Base-by-base conservation (phyloP, 2,329 filamentous ascomycete genomes). In the Leptographium flavum region DNA sequence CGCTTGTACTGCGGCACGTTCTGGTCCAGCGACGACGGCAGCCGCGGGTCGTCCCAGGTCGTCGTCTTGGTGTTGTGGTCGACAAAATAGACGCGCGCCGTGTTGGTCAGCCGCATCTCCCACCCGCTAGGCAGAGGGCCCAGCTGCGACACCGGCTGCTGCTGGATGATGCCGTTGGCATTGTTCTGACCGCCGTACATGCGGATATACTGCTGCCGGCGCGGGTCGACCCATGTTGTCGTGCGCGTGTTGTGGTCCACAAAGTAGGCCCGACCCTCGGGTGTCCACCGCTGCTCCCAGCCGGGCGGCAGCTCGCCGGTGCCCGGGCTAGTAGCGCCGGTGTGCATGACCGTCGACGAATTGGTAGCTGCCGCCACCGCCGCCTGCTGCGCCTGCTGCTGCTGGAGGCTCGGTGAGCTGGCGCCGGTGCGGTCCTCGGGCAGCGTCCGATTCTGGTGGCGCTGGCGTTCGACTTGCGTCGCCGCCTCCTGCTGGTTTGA, bases 41-140 rank as follows among this genome's bases (percentile, higher is more conserved):
- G 69, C 58, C 92, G 79, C 31, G 92, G 92, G 58, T 98, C 92
- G 59, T 98, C 92, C 92, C 92, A 98, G 1, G 92, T 98, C 4
- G 92, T 98, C 0, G 92, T 98, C 71, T 98, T 98, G 38, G 92
- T 98, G 67, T 98, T 98, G 68, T 98, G 92, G 58, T 98, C 92
- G 38, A 98, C 92, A 63, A 98, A 98, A 66, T 98, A 98, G 15
- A 98, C 92, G 48, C 92, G 77, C 25, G 92, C 92, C 14, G 92
- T 98, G 63, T 98, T 96, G 44, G 92, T 98, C 43, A 98, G 79
- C 49, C 92, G 86, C 92, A 98, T 98, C 71, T 98, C 92, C 92
- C 92, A 98, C 3, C 92, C 92, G 57, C 92, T 96, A 3, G 92
- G 92, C 40, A 98, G 66, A 23, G 92, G 92, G 4, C 92, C 92